Conservation (phyloP, 2,329 filamentous ascomycete genomes). For the Colletotrichum liaoningense region DNA sequence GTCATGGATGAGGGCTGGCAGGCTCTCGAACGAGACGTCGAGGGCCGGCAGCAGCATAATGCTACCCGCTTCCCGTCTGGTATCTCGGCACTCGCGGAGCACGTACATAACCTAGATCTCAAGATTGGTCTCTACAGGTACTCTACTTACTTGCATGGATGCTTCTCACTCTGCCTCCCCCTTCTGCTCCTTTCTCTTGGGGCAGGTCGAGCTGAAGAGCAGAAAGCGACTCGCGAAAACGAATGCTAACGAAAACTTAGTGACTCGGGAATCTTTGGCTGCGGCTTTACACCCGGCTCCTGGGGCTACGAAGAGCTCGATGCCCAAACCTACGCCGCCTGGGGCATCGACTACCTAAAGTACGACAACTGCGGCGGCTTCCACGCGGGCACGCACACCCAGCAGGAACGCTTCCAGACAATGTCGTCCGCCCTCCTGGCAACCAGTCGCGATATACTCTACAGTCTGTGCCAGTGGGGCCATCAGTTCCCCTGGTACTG, state of each 20-base stretch:
- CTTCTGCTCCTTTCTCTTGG: no score
- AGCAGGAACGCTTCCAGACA: slow-evolving; percentile 54
- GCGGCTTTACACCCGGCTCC: slow-evolving; percentile 48
- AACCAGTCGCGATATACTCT: slow-evolving; percentile 46
- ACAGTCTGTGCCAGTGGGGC: slow-evolving; percentile 49
- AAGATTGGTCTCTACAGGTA: slow-evolving; percentile 64
- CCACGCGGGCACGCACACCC: slow-evolving; percentile 58
- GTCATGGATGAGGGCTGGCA: slow-evolving; percentile 32
- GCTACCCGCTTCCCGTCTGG: neutral
- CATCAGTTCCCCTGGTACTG: slow-evolving; percentile 39
- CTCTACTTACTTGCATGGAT: neutral
- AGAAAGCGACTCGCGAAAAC: neutral
- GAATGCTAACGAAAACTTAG: neutral
- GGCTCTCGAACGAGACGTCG: neutral
- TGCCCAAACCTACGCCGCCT: slow-evolving; percentile 61
- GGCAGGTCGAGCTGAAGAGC: neutral
- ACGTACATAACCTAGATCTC: slow-evolving; percentile 59
- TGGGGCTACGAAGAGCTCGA: slow-evolving; percentile 59
- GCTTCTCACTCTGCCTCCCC: no score
- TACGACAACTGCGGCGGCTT: slow-evolving; percentile 64
- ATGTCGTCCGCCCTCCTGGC: slow-evolving; percentile 47
- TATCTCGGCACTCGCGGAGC: slow-evolving; percentile 52
- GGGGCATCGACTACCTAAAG: slow-evolving; percentile 65
- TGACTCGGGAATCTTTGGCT: slow-evolving; percentile 55
- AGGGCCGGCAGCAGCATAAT: slow-evolving; percentile 16